phyloP scores from a whole-genome alignment of 441 rosid genomes.

The Euphorbia corollata region DNA sequence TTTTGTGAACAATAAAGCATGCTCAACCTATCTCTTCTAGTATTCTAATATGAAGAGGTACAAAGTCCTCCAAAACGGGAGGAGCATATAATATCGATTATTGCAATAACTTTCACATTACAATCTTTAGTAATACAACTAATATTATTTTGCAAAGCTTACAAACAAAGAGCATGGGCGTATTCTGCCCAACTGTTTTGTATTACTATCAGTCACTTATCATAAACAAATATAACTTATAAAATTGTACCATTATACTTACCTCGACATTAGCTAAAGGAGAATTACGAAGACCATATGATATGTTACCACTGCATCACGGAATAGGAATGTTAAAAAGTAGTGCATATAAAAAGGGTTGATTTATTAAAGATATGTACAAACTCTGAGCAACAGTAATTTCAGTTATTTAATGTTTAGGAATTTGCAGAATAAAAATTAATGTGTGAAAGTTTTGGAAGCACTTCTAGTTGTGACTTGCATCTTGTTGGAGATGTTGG shows the following conservation, averaged over 20 bases:
- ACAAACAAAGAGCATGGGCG: neutral
- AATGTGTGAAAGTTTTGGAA: neutral
- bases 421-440: neutral
- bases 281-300: slow-evolving; percentile 85
- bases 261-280: slow-evolving; percentile 63
- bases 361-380: neutral
- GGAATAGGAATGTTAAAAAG: slow-evolving; percentile 21
- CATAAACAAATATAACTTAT: neutral
- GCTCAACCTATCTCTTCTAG: neutral
- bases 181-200: neutral
- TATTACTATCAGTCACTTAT: neutral
- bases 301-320: slow-evolving; percentile 63
- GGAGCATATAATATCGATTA: neutral
- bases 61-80: neutral
- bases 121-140: neutral
- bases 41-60: neutral
- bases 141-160: neutral
- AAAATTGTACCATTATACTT: slow-evolving; percentile 17
- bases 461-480: neutral
- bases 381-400: neutral
- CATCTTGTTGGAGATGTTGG: too few relatives aligned
- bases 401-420: neutral
- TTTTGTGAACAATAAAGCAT: neutral
- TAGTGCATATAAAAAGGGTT: neutral
- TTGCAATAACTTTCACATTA: neutral